Evolutionary conservation across 2,329 filamentous ascomycete species (phyloP).

Genomic region (Emericellopsis atlantica): DNA sequence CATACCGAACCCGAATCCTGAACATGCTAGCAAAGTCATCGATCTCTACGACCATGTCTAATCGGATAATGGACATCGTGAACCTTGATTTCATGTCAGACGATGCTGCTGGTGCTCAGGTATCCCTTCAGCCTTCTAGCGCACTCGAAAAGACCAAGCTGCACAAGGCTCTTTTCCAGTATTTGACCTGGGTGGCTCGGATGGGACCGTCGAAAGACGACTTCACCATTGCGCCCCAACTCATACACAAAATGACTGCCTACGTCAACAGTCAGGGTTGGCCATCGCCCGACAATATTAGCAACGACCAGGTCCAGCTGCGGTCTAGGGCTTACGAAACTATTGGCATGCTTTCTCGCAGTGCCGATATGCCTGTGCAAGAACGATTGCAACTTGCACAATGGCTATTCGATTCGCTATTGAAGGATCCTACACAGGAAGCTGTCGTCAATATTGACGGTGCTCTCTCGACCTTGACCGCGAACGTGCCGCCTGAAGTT

Average conservation of each 20-base stretch:
- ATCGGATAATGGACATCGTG: slow-evolving; percentile 58
- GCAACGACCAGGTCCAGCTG: slow-evolving; percentile 49
- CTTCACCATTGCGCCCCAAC: slow-evolving; percentile 53
- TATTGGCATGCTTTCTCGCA: slow-evolving; percentile 67
- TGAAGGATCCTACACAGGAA: slow-evolving; percentile 63
- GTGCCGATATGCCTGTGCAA: slow-evolving; percentile 41
- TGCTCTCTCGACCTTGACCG: slow-evolving; percentile 62
- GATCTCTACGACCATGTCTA: slow-evolving; percentile 55
- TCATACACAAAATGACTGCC: slow-evolving; percentile 55
- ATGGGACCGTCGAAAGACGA: slow-evolving; percentile 47
- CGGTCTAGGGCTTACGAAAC: slow-evolving; percentile 81
- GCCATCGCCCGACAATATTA: slow-evolving; percentile 52
- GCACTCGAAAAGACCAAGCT: slow-evolving; percentile 69
- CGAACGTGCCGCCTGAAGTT: slow-evolving; percentile 23
- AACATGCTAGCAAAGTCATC: slow-evolving; percentile 65
- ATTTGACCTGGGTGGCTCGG: slow-evolving; percentile 75
- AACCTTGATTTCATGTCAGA: slow-evolving; percentile 44
- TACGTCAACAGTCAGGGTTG: slow-evolving; percentile 77
- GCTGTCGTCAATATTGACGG: slow-evolving; percentile 84
- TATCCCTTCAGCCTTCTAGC: slow-evolving; percentile 23
- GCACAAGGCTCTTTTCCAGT: slow-evolving; percentile 70
- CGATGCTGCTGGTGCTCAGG: slow-evolving; percentile 3
- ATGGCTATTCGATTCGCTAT: slow-evolving; percentile 77
- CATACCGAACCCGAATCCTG: slow-evolving; percentile 68
- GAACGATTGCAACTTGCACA: slow-evolving; percentile 42